Percentiles rank a stretch among this genome's conserved stretches.
Conservation (phyloP, 1,284 basidiomycete species). For the Ganoderma lucidum region DNA sequence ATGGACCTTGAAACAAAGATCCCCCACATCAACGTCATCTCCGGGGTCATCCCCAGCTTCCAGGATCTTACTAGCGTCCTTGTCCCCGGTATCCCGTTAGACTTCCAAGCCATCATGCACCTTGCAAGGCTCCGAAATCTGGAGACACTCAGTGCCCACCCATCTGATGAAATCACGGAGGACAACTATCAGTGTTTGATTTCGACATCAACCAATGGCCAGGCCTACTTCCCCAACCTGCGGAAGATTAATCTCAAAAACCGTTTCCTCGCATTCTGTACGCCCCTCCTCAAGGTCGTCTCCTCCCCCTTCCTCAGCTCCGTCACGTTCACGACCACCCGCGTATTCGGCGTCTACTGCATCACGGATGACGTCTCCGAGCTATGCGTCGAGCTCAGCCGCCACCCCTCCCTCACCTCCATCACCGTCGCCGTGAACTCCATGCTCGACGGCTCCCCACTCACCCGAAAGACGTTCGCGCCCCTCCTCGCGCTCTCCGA, state of each 20-base stretch:
- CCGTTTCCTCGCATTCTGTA: background rate
- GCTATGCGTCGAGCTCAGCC: background rate
- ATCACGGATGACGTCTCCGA: background rate
- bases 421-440: background rate
- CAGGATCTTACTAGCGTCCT: background rate
- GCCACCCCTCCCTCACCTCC: slow-evolving; percentile 54
- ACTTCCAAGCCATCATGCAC: background rate
- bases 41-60: background rate
- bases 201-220: background rate
- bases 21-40: background rate
- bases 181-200: background rate
- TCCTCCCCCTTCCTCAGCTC: background rate
- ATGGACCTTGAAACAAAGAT: background rate
- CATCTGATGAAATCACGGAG: background rate
- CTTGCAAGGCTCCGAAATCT: background rate
- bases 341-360: background rate
- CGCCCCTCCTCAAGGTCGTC: background rate
- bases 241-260: background rate
- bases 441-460: background rate
- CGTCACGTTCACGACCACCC: background rate
- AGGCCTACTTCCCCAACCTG: background rate
- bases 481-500: background rate
- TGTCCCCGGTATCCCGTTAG: slow-evolving; percentile 1
- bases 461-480: background rate
- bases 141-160: background rate